phyloP scores from a whole-genome alignment of 768 basidiomycete species.

The Kockovaella imperatae region DNA sequence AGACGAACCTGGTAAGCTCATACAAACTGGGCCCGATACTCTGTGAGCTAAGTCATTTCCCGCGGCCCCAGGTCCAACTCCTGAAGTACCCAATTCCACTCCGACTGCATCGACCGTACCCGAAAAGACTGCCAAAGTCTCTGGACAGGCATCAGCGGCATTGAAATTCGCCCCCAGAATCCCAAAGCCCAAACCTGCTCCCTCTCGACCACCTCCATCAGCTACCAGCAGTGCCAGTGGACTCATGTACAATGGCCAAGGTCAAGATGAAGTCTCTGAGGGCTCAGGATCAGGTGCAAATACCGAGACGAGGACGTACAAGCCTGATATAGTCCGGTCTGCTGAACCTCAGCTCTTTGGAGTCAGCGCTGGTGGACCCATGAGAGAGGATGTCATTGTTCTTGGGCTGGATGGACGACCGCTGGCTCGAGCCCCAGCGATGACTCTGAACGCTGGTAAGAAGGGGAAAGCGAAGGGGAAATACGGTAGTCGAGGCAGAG shows the following conservation, averaged over 20 bases:
- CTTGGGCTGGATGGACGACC: constrained; percentile 35
- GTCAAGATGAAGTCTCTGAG: too few species aligned
- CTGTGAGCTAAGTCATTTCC: too few species aligned
- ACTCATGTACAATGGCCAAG: background rate
- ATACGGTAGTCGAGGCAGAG: constrained; percentile 11
- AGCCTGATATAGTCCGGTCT: constrained; percentile 14
- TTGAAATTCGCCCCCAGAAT: constrained; percentile 41
- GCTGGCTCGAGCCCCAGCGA: constrained; percentile 37
- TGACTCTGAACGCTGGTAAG: constrained; percentile 26
- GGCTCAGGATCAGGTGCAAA: constrained; percentile 3
- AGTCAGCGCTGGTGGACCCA: background rate
- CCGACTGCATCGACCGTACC: background rate
- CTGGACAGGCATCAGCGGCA: constrained; percentile 32
- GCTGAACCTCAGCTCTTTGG: constrained; percentile 6
- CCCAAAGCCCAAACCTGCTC: constrained; percentile 16
- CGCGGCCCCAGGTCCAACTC: background rate
- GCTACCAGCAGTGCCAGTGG: background rate
- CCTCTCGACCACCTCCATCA: constrained; percentile 9
- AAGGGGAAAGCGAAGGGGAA: constrained; percentile 10
- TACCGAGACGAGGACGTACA: background rate
- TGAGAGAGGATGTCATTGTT: constrained; percentile 12
- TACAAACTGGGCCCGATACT: too few species aligned
- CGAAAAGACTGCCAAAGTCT: constrained; percentile 4
- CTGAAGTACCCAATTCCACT: background rate
- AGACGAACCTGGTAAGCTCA: too few species aligned